Percentiles rank a stretch among this genome's conserved stretches.
Conservation (phyloP, 345 rosid species). For the Turritis glabra region DNA sequence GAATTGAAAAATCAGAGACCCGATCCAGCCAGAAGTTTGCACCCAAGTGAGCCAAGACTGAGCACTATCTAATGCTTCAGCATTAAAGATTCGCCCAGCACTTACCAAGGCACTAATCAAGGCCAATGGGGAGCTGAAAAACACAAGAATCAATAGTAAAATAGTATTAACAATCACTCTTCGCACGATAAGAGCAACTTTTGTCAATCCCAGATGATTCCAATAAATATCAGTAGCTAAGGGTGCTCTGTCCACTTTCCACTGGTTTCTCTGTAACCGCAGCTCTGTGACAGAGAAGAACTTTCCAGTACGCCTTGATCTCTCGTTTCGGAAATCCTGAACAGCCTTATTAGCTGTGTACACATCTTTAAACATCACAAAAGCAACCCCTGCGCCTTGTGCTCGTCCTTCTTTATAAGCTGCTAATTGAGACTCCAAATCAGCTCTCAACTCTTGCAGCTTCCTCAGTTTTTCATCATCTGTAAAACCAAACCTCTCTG, state of each 20-base stretch:
- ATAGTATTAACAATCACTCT: constrained; percentile 84
- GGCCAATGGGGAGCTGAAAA: constrained; percentile 95
- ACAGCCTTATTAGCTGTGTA: constrained; percentile 92
- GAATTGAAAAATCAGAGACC: constrained; percentile 86
- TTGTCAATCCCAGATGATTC: constrained; percentile 91
- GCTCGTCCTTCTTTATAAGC: constrained; percentile 82
- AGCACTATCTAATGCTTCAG: constrained; percentile 92
- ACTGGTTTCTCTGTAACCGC: constrained; percentile 87
- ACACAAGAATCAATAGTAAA: constrained; percentile 76
- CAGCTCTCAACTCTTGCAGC: constrained; percentile 77
- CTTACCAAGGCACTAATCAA: constrained; percentile 76
- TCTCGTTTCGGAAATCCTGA: constrained; percentile 82
- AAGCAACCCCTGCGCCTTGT: constrained; percentile 90
- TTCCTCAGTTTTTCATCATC: constrained; percentile 71
- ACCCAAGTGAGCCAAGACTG: constrained; percentile 91
- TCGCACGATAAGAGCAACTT: constrained; percentile 62
- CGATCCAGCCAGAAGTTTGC: constrained; percentile 93
- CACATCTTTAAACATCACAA: constrained; percentile 89
- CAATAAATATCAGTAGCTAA: constrained; percentile 94
- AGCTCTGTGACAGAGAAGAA: constrained; percentile 85
- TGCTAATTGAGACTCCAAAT: constrained; percentile 64
- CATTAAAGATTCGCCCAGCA: constrained; percentile 85
- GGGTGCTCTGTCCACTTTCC: constrained; percentile 98
- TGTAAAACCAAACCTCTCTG: constrained; percentile 59
- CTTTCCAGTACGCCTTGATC: constrained; percentile 76